These are phyloP conservation scores for Iodosphaeria phyllophila DNA, from an alignment of 2,329 filamentous ascomycete genomes.

Conservation along the genomic window DNA sequence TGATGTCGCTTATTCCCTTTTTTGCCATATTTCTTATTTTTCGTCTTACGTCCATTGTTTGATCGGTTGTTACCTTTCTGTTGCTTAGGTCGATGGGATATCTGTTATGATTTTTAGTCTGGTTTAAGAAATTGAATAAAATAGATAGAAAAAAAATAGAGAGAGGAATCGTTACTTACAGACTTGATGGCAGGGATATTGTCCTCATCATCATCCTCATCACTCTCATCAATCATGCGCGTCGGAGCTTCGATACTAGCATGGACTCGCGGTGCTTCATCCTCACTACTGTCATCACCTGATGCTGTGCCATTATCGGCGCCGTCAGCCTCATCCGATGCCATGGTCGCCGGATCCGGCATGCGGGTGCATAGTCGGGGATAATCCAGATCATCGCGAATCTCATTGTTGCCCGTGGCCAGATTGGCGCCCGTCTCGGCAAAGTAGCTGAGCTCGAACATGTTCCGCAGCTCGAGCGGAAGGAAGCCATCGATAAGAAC, in stretches of 20 bases:
- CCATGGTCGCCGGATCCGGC: conserved; percentile 18
- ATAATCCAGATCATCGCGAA: conserved; percentile 39
- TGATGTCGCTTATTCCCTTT: conserved; percentile 28
- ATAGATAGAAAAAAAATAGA: no score
- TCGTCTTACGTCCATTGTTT: conserved; percentile 21
- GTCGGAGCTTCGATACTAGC: conserved; percentile 18
- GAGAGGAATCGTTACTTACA: no score
- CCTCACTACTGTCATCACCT: conserved; percentile 33
- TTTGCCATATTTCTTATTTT: conserved; percentile 30
- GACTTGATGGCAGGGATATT: no score
- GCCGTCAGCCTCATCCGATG: conserved; percentile 28
- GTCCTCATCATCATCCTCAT: conserved; percentile 31
- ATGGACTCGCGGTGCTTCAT: conserved; percentile 23
- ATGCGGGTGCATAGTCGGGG: conserved; percentile 30
- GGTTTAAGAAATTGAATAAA: no score
- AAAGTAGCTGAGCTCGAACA: conserved; percentile 64
- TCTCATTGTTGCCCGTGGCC: conserved; percentile 48
- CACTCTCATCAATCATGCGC: conserved; percentile 40
- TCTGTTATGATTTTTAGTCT: conserved; percentile 1
- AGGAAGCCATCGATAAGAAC: conserved; percentile 36
- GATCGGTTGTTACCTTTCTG: no score
- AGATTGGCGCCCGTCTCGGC: conserved; percentile 36
- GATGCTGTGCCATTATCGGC: conserved; percentile 27
- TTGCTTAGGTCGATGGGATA: conserved; percentile 7
- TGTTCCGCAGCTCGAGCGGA: conserved; percentile 39